Evolutionary conservation across 2,329 filamentous ascomycete species (phyloP).

Genomic region (Fusarium luffae): DNA sequence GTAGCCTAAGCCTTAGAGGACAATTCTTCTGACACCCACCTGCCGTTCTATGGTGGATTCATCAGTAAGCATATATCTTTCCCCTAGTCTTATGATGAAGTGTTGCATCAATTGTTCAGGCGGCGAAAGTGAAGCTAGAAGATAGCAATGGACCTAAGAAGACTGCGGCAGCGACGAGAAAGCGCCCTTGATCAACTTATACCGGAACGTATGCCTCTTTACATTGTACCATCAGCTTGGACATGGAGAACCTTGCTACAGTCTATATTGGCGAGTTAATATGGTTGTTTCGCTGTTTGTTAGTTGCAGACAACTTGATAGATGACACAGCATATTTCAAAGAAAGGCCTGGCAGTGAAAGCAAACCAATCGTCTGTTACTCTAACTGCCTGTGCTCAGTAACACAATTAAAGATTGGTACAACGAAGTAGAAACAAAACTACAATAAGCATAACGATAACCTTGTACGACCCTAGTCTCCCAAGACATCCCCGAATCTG

Average conservation of each 20-base stretch:
- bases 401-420: neutral
- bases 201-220: neutral
- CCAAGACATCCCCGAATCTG: no score
- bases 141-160: neutral
- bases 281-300: accelerated
- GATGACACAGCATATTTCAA: accelerated
- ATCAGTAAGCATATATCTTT: neutral
- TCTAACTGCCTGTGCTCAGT: neutral
- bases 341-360: neutral
- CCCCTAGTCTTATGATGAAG: neutral
- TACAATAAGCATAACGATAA: neutral
- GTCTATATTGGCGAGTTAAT: neutral
- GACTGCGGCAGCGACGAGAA: accelerated
- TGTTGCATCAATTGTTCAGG: neutral
- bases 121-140: neutral
- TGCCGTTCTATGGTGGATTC: neutral
- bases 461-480: no score
- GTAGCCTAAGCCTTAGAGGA: no score
- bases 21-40: no score
- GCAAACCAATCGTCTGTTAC: neutral
- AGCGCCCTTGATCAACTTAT: neutral
- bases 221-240: neutral
- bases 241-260: neutral
- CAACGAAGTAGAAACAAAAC: neutral
- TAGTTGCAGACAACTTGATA: neutral